phyloP scores from a whole-genome alignment of 192 early-diverging fungal genomes.

The Neocallimastix lanati region DNA sequence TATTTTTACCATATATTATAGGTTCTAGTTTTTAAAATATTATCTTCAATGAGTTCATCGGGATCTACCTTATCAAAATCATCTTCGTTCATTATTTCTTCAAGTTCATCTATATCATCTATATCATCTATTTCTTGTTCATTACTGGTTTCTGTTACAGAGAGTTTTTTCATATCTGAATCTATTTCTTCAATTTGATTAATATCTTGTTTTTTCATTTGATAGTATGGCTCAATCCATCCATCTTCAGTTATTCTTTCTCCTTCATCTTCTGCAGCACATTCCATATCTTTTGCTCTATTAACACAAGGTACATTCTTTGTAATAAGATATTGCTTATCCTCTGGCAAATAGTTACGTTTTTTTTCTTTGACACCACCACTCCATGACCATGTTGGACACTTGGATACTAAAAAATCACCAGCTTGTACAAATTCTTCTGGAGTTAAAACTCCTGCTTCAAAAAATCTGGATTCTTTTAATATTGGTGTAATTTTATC shows the following conservation, averaged over 20 bases:
- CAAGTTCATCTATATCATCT: background rate
- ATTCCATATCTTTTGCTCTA: slow-evolving; percentile 65
- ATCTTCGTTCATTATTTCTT: background rate
- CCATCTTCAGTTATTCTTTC: slow-evolving; percentile 39
- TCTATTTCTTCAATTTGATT: background rate
- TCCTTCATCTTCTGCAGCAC: slow-evolving; percentile 33
- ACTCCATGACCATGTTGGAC: slow-evolving; percentile 92
- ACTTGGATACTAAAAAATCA: slow-evolving; percentile 95
- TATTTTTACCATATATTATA: background rate
- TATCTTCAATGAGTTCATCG: slow-evolving; percentile 17
- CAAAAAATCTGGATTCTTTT: slow-evolving; percentile 15
- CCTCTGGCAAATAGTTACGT: slow-evolving; percentile 49
- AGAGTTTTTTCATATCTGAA: background rate
- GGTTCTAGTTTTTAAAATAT: slow-evolving; percentile 74
- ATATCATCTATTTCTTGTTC: background rate
- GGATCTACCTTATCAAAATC: background rate
- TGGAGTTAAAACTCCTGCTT: slow-evolving; percentile 85
- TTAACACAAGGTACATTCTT: slow-evolving; percentile 83
- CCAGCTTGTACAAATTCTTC: slow-evolving; percentile 94
- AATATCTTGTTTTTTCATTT: slow-evolving; percentile 68
- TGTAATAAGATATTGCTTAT: slow-evolving; percentile 59
- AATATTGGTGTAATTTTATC: background rate
- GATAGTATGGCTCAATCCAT: slow-evolving; percentile 48
- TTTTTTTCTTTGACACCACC: slow-evolving; percentile 52
- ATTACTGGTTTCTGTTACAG: background rate